phyloP scores from a whole-genome alignment of 2,329 filamentous ascomycete species.

The Pseudogymnoascus sp. region DNA sequence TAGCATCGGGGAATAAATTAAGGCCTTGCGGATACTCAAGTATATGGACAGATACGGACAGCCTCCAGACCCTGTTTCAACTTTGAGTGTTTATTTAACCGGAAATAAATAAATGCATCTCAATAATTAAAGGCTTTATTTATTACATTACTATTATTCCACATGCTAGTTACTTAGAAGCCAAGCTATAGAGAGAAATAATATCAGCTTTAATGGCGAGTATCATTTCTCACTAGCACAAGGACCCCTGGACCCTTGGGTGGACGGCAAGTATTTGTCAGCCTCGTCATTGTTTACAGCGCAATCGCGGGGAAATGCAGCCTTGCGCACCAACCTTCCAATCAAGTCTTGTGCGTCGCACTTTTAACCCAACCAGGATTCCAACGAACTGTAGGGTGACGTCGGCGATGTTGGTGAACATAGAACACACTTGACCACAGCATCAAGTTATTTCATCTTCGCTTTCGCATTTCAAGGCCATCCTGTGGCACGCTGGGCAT shows the following conservation, averaged over 20 bases:
- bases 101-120: neutral
- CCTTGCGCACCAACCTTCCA: neutral
- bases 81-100: neutral
- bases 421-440: neutral
- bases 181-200: neutral
- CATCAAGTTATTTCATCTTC: neutral
- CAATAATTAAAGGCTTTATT: neutral
- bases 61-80: too few relatives aligned
- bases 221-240: neutral
- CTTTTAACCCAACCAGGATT: neutral
- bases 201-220: neutral
- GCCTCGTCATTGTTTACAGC: slow-evolving; percentile 2
- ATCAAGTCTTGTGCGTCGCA: neutral
- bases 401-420: neutral
- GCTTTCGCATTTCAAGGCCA: neutral
- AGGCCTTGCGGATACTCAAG: neutral
- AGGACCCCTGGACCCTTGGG: slow-evolving; percentile 17
- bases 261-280: slow-evolving; percentile 10
- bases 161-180: neutral
- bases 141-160: neutral
- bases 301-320: neutral
- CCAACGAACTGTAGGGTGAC: neutral
- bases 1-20: neutral
- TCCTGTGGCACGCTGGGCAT: neutral
- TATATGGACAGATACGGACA: too few relatives aligned